Base-by-base conservation (phyloP, 306 rosid species). In the Corylus americana region DNA sequence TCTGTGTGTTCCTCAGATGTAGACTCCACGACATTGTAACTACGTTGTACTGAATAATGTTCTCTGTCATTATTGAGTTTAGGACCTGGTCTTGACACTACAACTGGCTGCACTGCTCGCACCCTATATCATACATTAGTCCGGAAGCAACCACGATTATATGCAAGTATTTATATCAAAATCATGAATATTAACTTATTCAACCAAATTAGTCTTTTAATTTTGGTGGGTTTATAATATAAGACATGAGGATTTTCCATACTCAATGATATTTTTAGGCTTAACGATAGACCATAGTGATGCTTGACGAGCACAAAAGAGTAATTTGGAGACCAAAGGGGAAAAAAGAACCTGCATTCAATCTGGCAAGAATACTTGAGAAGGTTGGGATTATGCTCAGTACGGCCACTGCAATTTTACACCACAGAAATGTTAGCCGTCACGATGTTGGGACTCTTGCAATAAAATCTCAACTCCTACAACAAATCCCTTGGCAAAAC, bases 291-390 rank as follows among this genome's bases (percentile, higher is more conserved):
- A 39, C 44, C 12, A 35, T 64, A 31, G 72, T 18, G 31, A 45
- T 16, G 22, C 20, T 12, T 31, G 57, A 25, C 1, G 25, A 66
- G 58, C 73, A 18, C 6, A 5, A 70, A 49, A 54, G 31, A 20
- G 47, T 14, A 13, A 27, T 13, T 47, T 51, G 51, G 76, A 51
- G 51, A 16, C 12, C 4, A 17, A 47, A 54, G 71, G 44, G 8
- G 58, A 54, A 54, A 61, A 25, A 31, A 70, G 74, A 77, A 91
- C 94, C 98, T 89, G 98, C 96, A 92, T 71, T 87, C 86, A 22
- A 95, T 91, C 75, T 85, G 79, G 87, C 98, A 95, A 79, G 98
- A 90, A 72, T 95, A 95, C 87, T 92, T 91, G n/a, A 95, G 88
- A 69, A 93, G 89, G 45, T 89, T 82, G 4, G 96, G 98, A 74